Percentiles rank a stretch among this genome's conserved stretches.
These are phyloP conservation scores for Sechiopsis laciniata DNA, from an alignment of 306 rosid genomes.

Conservation along the genomic window DNA sequence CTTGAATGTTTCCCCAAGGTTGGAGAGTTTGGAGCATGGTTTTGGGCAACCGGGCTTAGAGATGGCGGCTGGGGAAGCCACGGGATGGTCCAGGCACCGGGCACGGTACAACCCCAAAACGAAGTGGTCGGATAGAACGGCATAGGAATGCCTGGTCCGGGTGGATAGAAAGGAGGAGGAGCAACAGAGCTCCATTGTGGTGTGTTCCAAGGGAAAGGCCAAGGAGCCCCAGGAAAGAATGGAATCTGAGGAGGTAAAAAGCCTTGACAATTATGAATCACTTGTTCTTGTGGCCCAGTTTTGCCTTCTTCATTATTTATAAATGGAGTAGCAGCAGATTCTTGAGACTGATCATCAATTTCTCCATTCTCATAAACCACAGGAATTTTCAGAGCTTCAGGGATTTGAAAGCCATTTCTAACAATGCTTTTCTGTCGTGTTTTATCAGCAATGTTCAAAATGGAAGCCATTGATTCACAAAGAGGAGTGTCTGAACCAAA, in stretches of 20 bases:
- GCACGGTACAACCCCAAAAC: conserved; percentile 44
- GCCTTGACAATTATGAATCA: conserved; percentile 29
- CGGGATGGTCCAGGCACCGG: conserved; percentile 39
- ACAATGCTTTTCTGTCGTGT: conserved; percentile 16
- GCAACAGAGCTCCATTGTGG: too few relatives aligned
- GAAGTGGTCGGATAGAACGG: conserved; percentile 43
- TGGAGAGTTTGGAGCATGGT: conserved; percentile 40
- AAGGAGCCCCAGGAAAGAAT: conserved; percentile 41
- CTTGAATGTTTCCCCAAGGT: conserved; percentile 50
- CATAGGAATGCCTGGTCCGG: conserved; percentile 33
- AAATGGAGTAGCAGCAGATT: conserved; percentile 30
- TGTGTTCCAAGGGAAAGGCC: conserved; percentile 31
- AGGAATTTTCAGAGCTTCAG: conserved; percentile 31
- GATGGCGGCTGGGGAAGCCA: conserved; percentile 41
- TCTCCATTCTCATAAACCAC: conserved; percentile 28
- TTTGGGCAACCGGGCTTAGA: conserved; percentile 25
- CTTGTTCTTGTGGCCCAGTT: conserved; percentile 34
- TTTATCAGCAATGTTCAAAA: conserved; percentile 40
- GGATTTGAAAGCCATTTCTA: conserved; percentile 33
- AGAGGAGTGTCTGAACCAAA: conserved; percentile 41
- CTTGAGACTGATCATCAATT: conserved; percentile 25
- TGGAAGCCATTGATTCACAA: conserved; percentile 46
- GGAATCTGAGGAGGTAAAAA: conserved; percentile 15
- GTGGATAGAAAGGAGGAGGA: conserved; percentile 37
- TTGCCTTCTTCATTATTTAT: conserved; percentile 31